Evolutionary conservation across 495 filamentous ascomycete genomes (phyloP), one percentile per base, ranked within the genome.

Genomic region (Hypoxylon trugodes): DNA sequence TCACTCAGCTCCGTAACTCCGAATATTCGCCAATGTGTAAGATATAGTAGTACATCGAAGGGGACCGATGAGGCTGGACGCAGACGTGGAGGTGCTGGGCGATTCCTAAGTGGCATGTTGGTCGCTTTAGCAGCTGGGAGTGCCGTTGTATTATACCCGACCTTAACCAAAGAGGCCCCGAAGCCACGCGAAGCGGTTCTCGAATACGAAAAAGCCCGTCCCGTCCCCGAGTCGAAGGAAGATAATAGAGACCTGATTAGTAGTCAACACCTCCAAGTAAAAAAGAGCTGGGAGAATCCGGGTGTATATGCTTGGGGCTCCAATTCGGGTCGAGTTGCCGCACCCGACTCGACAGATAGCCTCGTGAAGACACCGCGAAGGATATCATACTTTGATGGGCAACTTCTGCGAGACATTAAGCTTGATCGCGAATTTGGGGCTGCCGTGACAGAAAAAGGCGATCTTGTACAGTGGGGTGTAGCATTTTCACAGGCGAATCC

Each of bases 261-360:
- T 66, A 87, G 86, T 7, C 86, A 92, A 66, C 90, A 93, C 72
- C 77, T 92, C 13, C 90, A 96, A 75, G 90, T 94, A 33, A 93
- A 91, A 79, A 87, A 84, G 68, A 96, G 91, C 70, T 88, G 90
- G 85, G 92, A 93, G 74, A 88, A 90, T 51, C 94, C 95, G 2
- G 95, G 91, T 0, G 89, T 97, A 1, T 97, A 96, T 77, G 86
- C 87, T 22, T 98, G 95, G 94, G 95, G 95, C 12, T 90, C 89
- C 1, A 98, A 98, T 69, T 81, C 77, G n/a, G 90, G 93, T 33
- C 79, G 81, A 50, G 94, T 97, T 2, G 91, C 87, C 22, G 94
- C 92, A 22, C 93, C 94, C 1, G 90, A 89, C 58, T 95, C 89
- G 4, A 82, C 88, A 35, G 92, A 96, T 41, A 75, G 74, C 18